phyloP scores from a whole-genome alignment of 495 filamentous ascomycete species.

The Aspergillus wentii region DNA sequence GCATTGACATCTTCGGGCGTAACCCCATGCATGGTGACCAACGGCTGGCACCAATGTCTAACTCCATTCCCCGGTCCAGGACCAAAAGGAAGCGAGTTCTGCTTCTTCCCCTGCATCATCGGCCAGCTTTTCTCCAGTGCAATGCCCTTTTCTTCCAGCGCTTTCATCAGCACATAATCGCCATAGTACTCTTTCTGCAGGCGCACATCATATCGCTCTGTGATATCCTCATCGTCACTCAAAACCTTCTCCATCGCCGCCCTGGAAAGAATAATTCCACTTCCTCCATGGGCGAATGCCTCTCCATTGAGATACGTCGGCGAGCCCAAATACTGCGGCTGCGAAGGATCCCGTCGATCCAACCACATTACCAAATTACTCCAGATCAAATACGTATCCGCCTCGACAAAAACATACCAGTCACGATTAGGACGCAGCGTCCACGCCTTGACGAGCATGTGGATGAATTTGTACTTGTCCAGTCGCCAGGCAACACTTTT shows the following conservation, averaged over 20 bases:
- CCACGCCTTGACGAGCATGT: slow-evolving; percentile 52
- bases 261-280: slow-evolving; percentile 45
- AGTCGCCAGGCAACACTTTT: slow-evolving; percentile 43
- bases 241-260: slow-evolving; percentile 31
- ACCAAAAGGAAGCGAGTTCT: slow-evolving; percentile 35
- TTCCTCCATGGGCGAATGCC: slow-evolving; percentile 49
- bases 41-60: slow-evolving; percentile 54
- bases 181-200: slow-evolving; percentile 37
- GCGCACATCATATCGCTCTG: slow-evolving; percentile 29
- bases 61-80: slow-evolving; percentile 3
- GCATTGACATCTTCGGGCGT: slow-evolving; percentile 42
- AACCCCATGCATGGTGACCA: slow-evolving; percentile 59
- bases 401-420: slow-evolving; percentile 60
- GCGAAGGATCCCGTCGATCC: slow-evolving; percentile 37
- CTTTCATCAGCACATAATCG: slow-evolving; percentile 42
- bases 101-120: slow-evolving; percentile 46
- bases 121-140: slow-evolving; percentile 39
- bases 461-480: slow-evolving; percentile 61
- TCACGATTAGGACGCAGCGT: slow-evolving; percentile 41
- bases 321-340: slow-evolving; percentile 46
- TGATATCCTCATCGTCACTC: not conserved
- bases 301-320: slow-evolving; percentile 37
- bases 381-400: slow-evolving; percentile 57
- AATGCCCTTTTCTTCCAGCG: slow-evolving; percentile 34
- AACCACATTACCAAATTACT: slow-evolving; percentile 51